A percentile compares a stretch with the other conserved stretches of the same genome.
Conservation (phyloP, 164 flowering plant genomes). For the Stephania cephalantha region DNA sequence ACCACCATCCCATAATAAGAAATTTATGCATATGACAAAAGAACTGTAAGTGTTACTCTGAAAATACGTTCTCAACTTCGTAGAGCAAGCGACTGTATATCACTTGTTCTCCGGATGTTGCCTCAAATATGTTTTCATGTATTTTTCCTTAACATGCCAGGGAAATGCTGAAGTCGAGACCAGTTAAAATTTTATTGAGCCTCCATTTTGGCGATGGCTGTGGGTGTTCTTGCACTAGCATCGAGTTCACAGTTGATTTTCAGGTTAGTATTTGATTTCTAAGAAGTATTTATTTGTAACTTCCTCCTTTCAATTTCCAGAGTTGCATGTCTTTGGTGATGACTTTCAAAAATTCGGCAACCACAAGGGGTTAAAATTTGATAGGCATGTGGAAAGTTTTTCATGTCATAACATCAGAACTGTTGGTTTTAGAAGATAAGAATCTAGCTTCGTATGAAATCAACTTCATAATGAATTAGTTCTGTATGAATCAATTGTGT, state of each 20-base stretch:
- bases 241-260: slow-evolving; percentile 63
- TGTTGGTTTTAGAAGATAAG: no score
- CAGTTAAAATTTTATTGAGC: slow-evolving; percentile 54
- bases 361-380: no score
- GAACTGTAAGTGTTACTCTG: not conserved
- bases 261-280: slow-evolving; percentile 42
- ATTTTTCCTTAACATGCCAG: slow-evolving; percentile 28
- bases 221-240: slow-evolving; percentile 41
- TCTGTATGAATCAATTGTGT: not conserved
- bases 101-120: not conserved
- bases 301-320: not conserved
- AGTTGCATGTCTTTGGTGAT: no score
- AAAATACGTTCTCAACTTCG: not conserved
- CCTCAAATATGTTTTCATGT: not conserved
- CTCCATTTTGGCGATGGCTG: slow-evolving; percentile 77
- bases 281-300: not conserved
- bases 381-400: no score
- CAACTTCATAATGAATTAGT: not conserved
- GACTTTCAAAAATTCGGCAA: no score
- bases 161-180: slow-evolving; percentile 49
- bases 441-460: not conserved
- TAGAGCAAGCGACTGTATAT: not conserved
- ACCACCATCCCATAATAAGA: no score
- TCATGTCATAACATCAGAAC: no score
- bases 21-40: no score